Evolutionary conservation across 805 yeast genomes (phyloP).

Genomic region (Candida pseudofarinosa): DNA sequence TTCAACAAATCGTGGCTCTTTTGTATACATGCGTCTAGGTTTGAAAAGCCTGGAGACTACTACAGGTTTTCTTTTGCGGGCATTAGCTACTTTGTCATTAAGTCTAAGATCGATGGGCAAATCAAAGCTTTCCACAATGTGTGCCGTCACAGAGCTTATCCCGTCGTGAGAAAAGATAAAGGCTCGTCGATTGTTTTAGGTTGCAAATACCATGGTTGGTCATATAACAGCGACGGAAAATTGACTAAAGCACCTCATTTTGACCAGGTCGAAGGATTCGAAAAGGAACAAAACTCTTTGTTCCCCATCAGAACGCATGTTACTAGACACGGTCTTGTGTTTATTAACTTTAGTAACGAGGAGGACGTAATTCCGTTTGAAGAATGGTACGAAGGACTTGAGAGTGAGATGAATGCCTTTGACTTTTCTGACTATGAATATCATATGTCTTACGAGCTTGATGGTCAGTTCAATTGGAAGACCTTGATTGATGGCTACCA

Average conservation of each 20-base stretch:
- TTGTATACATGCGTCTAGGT: constrained; percentile 49
- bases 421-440: constrained; percentile 60
- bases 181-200: constrained; percentile 58
- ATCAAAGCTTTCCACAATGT: constrained; percentile 61
- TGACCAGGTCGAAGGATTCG: constrained; percentile 55
- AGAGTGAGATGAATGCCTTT: constrained; percentile 50
- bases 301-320: constrained; percentile 52
- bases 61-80: constrained; percentile 48
- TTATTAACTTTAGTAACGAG: constrained; percentile 48
- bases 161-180: constrained; percentile 54
- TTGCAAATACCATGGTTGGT: constrained; percentile 65
- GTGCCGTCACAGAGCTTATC: constrained; percentile 64
- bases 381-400: constrained; percentile 49
- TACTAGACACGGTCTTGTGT: constrained; percentile 54
- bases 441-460: constrained; percentile 61
- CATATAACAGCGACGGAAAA: constrained; percentile 57
- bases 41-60: constrained; percentile 56
- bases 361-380: constrained; percentile 46
- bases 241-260: constrained; percentile 61
- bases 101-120: constrained; percentile 44
- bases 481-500: constrained; percentile 66
- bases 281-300: constrained; percentile 51
- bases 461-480: constrained; percentile 64
- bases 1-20: constrained; percentile 56
- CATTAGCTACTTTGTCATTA: constrained; percentile 52